Base-by-base conservation (phyloP, 306 rosid genomes). In the Pueraria montana region DNA sequence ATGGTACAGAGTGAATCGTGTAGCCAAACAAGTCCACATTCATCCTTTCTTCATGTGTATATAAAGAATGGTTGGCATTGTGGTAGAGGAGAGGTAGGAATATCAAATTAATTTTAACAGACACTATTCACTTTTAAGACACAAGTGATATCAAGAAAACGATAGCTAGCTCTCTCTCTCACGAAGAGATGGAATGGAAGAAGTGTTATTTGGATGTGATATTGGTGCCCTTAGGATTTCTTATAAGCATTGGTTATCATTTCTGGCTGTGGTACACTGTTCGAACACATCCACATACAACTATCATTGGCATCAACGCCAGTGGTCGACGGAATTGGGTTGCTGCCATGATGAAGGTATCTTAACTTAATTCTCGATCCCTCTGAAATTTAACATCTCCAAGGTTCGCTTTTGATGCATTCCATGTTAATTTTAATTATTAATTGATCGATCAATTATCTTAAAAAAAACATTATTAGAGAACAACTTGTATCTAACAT, bases 301-400 rank as follows among this genome's bases (percentile, higher is more conserved):
- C 98, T 61, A 87, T 94, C 84, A 89, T 94, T 69, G 99, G 95
- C 63, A 92, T 91, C 84, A 94, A 96, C 58, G 90, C 94, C 48
- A 77, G 17, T 56, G 99, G 97, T 4, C 68, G 99, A 53, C 71
- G 98, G 43, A 90, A 87, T 40, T 96, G 99, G 99, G 97, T 96
- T 86, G 45, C 90, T 45, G 76, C 94, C 67, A 94, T 96, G 66
- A 83, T 94, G 83, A 89, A 94, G 99, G 99, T 93, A 71, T 69
- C 34, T 69, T 69, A 68, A 20, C 43, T 72, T 26, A 14, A 0
- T 45, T 70, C 23, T 16, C 12, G 11, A 23, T 10, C 27, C 5
- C n/a, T 66, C 38, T 61, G 10, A 5, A 27, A 62, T 61, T 61
- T 61, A 12, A 12, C 65, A 3, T n/a, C n/a, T 59, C 34, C 58